Evolutionary conservation across 768 basidiomycete species (phyloP), one percentile per base, ranked within the genome.

Genomic region (Coprinopsis sp.): DNA sequence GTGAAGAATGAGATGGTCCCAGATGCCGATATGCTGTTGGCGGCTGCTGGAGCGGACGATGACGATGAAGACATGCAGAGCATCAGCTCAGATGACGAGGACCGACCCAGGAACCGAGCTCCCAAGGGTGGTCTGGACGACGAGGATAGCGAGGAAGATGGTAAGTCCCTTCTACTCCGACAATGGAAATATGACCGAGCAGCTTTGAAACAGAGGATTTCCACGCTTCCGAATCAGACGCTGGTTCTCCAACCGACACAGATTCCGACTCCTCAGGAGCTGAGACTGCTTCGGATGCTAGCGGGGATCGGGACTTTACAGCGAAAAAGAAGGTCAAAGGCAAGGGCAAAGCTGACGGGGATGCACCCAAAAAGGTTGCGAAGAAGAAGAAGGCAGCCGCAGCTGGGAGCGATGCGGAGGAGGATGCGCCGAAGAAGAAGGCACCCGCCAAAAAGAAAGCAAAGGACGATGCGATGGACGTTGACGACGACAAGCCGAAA

Each of bases 1-100:
- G 79, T 95, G 53, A 96, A 96, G 79, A 95, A 91, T 64, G 92
- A 95, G 77, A 91, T 93, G 79, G 79, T 87, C 43, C 85, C 88
- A 12, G 94, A 96, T 58, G 84, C 83, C 16, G 84, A 92, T 58
- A 69, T 89, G 51, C 73, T 88, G 56, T 65, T 89, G 65, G 76
- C 74, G 37, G 78, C 79, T 19, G 82, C 68, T 18, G 82, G 65
- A 2, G 84, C 71, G 3, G 81, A 81, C 51, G 84, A 83, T 40
- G 84, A 84, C 31, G 89, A 90, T 45, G 82, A 76, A 51, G 87
- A 88, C 58, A 87, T 88, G 87, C 79, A 82, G 62, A 90, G 88
- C 58, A 77, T 80, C 19, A 87, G 82, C 54, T 81, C 82, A 47
- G 86, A 82, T 52, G 84, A 82, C 54, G n/a, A n/a, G n/a, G 81